Conservation (phyloP, 2,329 filamentous ascomycete genomes). For the Diaporthe sp. region DNA sequence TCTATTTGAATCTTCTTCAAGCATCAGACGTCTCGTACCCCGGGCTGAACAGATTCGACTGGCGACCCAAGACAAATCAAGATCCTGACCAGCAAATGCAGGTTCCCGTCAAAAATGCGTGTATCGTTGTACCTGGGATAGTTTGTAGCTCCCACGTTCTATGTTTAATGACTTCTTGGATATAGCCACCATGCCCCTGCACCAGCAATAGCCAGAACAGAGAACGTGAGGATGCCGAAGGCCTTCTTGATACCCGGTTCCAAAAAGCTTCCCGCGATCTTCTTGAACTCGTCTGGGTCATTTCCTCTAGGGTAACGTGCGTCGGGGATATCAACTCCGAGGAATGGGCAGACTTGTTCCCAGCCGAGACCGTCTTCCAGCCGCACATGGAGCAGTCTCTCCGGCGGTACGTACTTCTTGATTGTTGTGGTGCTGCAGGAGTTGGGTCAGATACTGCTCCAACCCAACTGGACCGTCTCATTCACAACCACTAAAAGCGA, state of each 20-base stretch:
- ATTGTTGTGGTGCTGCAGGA: neutral
- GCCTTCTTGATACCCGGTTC: constrained; percentile 5
- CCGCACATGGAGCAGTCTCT: neutral
- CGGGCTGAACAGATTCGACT: neutral
- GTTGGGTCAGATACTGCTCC: neutral
- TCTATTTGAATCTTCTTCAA: neutral
- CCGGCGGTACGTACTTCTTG: constrained; percentile 7
- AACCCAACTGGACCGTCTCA: too few species aligned
- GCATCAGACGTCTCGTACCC: neutral
- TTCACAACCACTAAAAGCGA: neutral
- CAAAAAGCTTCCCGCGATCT: neutral
- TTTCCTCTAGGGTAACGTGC: neutral
- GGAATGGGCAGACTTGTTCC: constrained; percentile 15
- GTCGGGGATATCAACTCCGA: neutral
- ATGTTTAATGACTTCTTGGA: neutral
- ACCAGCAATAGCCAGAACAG: neutral
- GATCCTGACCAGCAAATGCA: neutral
- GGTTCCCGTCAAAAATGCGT: too few species aligned
- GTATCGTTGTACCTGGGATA: too few species aligned
- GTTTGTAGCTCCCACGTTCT: neutral
- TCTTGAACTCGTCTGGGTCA: neutral
- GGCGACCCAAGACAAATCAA: neutral
- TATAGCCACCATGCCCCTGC: neutral
- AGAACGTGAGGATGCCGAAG: neutral
- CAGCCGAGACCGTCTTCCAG: constrained; percentile 1